Base-by-base conservation (phyloP, 2,329 filamentous ascomycete genomes). In the Fusarium siculi region DNA sequence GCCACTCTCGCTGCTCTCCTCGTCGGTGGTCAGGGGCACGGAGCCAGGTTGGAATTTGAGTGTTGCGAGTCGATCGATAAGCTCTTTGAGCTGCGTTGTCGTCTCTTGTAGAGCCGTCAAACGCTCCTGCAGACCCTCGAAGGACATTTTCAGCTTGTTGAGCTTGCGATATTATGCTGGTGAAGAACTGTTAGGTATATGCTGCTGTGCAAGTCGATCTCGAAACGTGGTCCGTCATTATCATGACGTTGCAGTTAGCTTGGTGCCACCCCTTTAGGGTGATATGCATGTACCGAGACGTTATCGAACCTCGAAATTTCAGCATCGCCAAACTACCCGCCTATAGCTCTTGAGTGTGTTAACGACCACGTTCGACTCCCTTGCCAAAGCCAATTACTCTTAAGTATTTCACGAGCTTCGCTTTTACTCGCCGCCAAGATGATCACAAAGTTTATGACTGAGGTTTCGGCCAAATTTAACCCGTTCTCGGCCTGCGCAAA, bases 391-490 rank as follows among this genome's bases (percentile, higher is more conserved):
- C 55, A 67, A 61, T 50, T 63, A 30, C 46, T 43, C 44, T 39
- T 21, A 19, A 36, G 8, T 42, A 25, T 42, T 16, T 39, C 21
- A 52, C 72, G 55, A 67, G 42, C 54, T 57, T 66, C 57, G 63
- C 42, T 19, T 44, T 37, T 50, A 10, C 43, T 39, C 64, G 46
- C 57, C 72, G 53, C 67, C 80, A 86, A 81, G 57, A 96, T 96
- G 94, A 93, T 96, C 70, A 96, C 93, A 67, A 91, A 92, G 81
- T 96, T 94, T 86, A 89, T 97, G 82, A 96, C 95, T 81, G 90
- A 94, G 81, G 91, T 98, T 78, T 91, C 89, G 78, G 92, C 94
- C 74, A 91, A 90, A 81, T 98, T 98, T 90, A 97, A 97, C 84
- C 96, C 96, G 43, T 98, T 98, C 89, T 93, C 91, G 34, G 84